These are phyloP conservation scores for Penicillium coffeae DNA, from an alignment of 495 filamentous ascomycete genomes.

Conservation along the genomic window DNA sequence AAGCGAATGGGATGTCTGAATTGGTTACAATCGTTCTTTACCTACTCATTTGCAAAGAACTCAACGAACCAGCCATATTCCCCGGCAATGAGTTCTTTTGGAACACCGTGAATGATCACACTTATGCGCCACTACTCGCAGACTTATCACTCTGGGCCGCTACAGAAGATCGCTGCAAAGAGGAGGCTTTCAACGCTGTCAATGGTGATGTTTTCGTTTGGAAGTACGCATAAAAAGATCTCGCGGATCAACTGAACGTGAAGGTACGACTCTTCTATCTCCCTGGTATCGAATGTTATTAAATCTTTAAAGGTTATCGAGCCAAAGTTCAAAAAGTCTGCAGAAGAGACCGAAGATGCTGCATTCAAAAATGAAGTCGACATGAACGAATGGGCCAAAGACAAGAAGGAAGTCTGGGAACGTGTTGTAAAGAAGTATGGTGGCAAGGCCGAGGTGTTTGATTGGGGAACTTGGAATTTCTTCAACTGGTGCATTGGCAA, in stretches of 20 bases:
- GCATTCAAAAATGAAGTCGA: conserved; percentile 16
- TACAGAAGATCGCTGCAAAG: conserved; percentile 12
- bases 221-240: conserved; percentile 22
- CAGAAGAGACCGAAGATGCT: conserved; percentile 12
- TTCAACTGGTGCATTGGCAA: conserved; percentile 22
- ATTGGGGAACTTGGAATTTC: conserved; percentile 25
- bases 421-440: conserved; percentile 21
- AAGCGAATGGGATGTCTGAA: conserved; percentile 31
- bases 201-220: conserved; percentile 32
- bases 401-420: conserved; percentile 28
- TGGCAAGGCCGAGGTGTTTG: conserved; percentile 17
- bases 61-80: conserved; percentile 11
- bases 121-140: conserved; percentile 21
- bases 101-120: conserved; percentile 23
- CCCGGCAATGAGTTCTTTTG: conserved; percentile 24
- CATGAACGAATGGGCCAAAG: conserved; percentile 27
- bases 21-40: conserved; percentile 22
- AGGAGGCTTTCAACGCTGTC: conserved; percentile 27
- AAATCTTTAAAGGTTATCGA: conserved; percentile 9
- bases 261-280: conserved; percentile 8
- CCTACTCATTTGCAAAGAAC: conserved; percentile 26
- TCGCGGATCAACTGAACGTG: conserved; percentile 23
- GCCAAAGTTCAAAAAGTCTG: conserved; percentile 10
- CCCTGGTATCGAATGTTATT: no score
- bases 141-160: conserved; percentile 20